Percentiles rank a stretch among this genome's conserved stretches.
phyloP scores from a whole-genome alignment of 1,284 basidiomycete genomes.

The Moesziomyces sp. region DNA sequence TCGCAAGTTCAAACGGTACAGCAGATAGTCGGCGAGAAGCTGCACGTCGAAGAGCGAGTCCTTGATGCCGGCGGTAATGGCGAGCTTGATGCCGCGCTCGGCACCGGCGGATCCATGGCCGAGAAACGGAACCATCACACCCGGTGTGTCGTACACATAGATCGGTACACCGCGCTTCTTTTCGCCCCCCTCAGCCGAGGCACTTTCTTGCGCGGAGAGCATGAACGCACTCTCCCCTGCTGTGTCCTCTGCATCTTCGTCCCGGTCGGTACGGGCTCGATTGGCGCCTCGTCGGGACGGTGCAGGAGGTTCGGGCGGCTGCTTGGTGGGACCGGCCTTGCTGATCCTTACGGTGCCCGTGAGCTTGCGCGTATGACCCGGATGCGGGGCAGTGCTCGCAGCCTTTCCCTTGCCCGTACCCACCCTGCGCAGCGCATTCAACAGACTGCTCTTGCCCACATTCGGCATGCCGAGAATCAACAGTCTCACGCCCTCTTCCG shows the following conservation, averaged over 20 bases:
- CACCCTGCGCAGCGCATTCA: conserved; percentile 89
- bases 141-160: conserved; percentile 95
- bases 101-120: conserved; percentile 84
- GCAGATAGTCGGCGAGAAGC: conserved; percentile 83
- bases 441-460: conserved; percentile 93
- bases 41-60: conserved; percentile 89
- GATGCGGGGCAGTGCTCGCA: conserved; percentile 85
- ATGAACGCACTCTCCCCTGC: conserved; percentile 2
- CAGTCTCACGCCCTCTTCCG: conserved; percentile 63
- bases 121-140: conserved; percentile 96
- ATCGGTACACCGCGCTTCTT: conserved; percentile 80
- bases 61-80: conserved; percentile 94
- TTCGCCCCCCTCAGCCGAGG: conserved; percentile 77
- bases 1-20: conserved; percentile 83
- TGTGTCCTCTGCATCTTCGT: no score
- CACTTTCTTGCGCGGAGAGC: conserved; percentile 2
- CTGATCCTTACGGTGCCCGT: conserved; percentile 66
- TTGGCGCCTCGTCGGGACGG: background rate
- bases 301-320: conserved; percentile 6
- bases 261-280: conserved; percentile 2
- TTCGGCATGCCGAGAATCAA: conserved; percentile 87
- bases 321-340: conserved; percentile 39
- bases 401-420: conserved; percentile 90
- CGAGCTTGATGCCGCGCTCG: conserved; percentile 91
- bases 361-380: conserved; percentile 69